These are phyloP conservation scores for Tulasnella sp. DNA, from an alignment of 768 basidiomycete species.

Conservation along the genomic window DNA sequence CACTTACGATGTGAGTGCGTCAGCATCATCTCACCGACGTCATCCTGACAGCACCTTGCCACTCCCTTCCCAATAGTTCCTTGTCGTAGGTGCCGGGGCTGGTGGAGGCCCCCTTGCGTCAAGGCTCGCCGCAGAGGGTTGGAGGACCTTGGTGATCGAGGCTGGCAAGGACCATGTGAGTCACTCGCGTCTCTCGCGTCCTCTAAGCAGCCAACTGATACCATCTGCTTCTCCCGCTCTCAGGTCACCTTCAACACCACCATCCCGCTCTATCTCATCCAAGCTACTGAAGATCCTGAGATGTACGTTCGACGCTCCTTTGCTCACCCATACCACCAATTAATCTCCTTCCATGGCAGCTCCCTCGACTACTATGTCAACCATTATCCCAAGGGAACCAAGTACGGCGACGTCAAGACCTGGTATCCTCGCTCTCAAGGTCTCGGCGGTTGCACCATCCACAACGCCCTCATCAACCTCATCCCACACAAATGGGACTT, in stretches of 20 bases:
- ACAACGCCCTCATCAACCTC: conserved; percentile 32
- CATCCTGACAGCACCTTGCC: neutral
- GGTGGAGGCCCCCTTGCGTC: conserved; percentile 29
- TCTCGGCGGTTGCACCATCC: conserved; percentile 20
- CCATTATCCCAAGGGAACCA: conserved; percentile 20
- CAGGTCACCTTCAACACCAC: conserved; percentile 30
- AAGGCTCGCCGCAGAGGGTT: conserved; percentile 20
- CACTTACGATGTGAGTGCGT: neutral
- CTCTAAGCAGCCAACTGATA: neutral
- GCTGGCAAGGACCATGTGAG: conserved; percentile 23
- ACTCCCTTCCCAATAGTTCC: neutral
- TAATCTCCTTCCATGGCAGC: neutral
- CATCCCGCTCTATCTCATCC: conserved; percentile 27
- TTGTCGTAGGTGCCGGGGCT: conserved; percentile 24
- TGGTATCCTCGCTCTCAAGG: conserved; percentile 32
- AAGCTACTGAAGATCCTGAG: conserved; percentile 32
- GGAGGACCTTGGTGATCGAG: conserved; percentile 17
- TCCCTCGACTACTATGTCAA: conserved; percentile 26
- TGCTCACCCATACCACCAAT: neutral
- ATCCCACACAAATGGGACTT: conserved; percentile 34
- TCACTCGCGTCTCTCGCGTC: neutral
- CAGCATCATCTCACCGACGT: neutral
- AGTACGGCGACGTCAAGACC: conserved; percentile 8
- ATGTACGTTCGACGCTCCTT: neutral
- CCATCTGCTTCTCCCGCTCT: neutral